phyloP scores from a whole-genome alignment of 164 flowering plant genomes.

The Santalum album region DNA sequence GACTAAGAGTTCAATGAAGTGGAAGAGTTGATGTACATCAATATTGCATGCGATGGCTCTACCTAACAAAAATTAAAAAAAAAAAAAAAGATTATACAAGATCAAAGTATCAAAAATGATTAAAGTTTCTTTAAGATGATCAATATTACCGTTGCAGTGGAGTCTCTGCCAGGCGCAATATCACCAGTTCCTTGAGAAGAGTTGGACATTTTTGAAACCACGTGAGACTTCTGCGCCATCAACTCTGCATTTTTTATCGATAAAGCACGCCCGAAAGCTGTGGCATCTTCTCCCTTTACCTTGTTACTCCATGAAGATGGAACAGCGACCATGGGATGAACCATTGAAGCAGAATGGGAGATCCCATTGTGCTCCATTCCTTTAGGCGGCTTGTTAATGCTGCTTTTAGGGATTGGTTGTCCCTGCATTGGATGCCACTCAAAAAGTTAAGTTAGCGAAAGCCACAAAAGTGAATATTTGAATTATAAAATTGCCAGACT shows the following conservation, averaged over 20 bases:
- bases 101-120: too few species aligned
- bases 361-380: conserved; percentile 14
- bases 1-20: too few species aligned
- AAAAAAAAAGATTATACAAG: too few species aligned
- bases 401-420: conserved; percentile 16
- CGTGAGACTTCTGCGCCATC: conserved; percentile 17
- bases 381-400: conserved; percentile 24
- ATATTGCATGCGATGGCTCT: too few species aligned
- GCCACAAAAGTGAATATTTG: conserved; percentile 1
- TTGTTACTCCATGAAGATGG: conserved; percentile 13
- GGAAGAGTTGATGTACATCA: too few species aligned
- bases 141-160: conserved; percentile 11
- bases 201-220: conserved; percentile 12
- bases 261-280: conserved; percentile 1
- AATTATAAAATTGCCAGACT: background rate
- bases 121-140: too few species aligned
- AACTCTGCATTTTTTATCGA: conserved; percentile 13
- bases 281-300: conserved; percentile 2
- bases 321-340: conserved; percentile 29
- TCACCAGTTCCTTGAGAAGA: conserved; percentile 12
- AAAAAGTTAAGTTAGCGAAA: too few species aligned
- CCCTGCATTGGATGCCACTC: conserved; percentile 19
- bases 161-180: conserved; percentile 12
- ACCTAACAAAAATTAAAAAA: too few species aligned
- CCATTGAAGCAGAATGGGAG: conserved; percentile 26